phyloP scores from a whole-genome alignment of 2,329 filamentous ascomycete genomes.

The Calonectria pseudoreteaudii region DNA sequence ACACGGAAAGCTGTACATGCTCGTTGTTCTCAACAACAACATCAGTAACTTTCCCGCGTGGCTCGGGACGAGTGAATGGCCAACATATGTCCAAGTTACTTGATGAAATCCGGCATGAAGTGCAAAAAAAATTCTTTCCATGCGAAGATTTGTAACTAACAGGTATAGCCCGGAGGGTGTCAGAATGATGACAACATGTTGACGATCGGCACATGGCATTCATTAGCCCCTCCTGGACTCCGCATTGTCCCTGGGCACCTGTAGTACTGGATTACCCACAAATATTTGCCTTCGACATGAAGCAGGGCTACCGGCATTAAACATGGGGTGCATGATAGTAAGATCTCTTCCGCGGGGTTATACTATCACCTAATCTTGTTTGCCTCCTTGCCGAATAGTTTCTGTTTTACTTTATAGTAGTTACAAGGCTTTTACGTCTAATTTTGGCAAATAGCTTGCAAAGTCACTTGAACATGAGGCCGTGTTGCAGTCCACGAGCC shows the following conservation, averaged over 20 bases:
- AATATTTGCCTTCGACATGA: neutral
- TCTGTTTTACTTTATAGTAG: neutral
- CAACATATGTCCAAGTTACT: too few relatives aligned
- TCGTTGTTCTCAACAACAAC: neutral
- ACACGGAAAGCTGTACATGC: neutral
- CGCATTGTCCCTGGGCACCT: neutral
- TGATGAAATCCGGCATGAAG: too few relatives aligned
- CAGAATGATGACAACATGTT: neutral
- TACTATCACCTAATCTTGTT: neutral
- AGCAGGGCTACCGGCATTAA: neutral
- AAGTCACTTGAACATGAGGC: neutral
- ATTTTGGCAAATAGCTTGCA: neutral
- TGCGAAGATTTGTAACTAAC: neutral
- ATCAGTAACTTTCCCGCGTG: neutral
- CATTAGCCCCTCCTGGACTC: neutral
- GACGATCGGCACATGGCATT: neutral
- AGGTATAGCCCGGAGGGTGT: neutral
- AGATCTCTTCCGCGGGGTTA: neutral
- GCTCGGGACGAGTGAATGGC: too few relatives aligned
- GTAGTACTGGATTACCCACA: neutral
- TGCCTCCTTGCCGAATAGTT: neutral
- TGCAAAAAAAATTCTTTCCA: too few relatives aligned
- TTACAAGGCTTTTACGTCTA: neutral
- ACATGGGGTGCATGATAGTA: neutral
- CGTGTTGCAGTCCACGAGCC: neutral